phyloP scores from a whole-genome alignment of 768 basidiomycete genomes.

The Exsudoporus frostii region DNA sequence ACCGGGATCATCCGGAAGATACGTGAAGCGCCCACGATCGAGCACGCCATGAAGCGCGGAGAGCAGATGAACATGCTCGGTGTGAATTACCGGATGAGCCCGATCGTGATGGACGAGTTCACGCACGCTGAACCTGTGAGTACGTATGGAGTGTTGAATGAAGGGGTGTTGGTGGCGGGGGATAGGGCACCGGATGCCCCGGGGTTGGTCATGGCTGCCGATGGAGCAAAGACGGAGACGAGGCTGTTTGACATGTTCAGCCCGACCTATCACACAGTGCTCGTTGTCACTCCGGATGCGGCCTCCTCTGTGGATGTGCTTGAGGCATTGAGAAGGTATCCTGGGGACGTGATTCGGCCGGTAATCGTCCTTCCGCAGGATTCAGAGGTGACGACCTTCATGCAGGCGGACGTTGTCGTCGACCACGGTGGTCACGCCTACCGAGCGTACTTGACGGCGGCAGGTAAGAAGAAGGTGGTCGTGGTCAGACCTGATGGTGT shows the following conservation, averaged over 20 bases:
- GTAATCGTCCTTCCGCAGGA: conserved; percentile 16
- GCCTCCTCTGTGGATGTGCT: conserved; percentile 3
- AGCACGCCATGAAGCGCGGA: not conserved
- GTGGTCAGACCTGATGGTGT: conserved; percentile 45
- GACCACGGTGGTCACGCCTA: conserved; percentile 40
- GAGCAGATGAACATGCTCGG: conserved; percentile 26
- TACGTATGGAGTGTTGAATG: conserved; percentile 18
- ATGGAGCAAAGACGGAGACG: not conserved
- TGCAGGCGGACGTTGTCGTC: conserved; percentile 33
- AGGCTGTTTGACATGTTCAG: conserved; percentile 26
- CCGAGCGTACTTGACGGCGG: conserved; percentile 33
- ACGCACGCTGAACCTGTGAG: conserved; percentile 5
- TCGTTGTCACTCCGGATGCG: conserved; percentile 25
- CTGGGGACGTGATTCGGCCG: conserved; percentile 1
- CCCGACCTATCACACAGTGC: conserved; percentile 24
- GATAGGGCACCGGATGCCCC: conserved; percentile 47
- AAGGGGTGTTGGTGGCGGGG: conserved; percentile 36
- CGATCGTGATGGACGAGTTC: conserved; percentile 37
- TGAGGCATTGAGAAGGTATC: conserved; percentile 3
- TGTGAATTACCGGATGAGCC: conserved; percentile 36
- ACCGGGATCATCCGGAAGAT: conserved; percentile 22
- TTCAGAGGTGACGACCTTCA: not conserved
- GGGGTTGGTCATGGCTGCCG: conserved; percentile 19
- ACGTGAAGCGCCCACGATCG: not conserved
- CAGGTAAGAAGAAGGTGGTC: conserved; percentile 32